Evolutionary conservation across 2,329 filamentous ascomycete genomes (phyloP).

Genomic region (Ilyonectria sp.): DNA sequence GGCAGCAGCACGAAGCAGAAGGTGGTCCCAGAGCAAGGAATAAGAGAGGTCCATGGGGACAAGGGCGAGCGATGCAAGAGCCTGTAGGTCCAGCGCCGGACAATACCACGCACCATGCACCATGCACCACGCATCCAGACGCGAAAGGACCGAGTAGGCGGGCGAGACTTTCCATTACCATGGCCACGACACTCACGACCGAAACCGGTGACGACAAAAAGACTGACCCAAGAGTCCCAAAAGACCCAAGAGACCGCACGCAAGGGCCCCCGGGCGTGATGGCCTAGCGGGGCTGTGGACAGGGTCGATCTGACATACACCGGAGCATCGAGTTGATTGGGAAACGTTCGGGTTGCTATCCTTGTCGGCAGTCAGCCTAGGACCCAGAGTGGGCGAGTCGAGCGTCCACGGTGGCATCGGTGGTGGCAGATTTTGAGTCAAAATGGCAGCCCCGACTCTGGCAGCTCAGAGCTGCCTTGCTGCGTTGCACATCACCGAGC

Average conservation of each 20-base stretch:
- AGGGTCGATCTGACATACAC: conserved; percentile 35
- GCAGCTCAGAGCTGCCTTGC: neutral
- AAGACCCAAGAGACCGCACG: conserved; percentile 16
- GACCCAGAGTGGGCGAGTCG: conserved; percentile 32
- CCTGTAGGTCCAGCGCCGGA: conserved; percentile 26
- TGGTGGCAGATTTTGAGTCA: conserved; percentile 11
- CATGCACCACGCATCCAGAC: conserved; percentile 2
- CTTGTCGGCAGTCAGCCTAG: conserved; percentile 34
- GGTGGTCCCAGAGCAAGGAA: conserved; percentile 23
- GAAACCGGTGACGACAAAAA: conserved; percentile 33
- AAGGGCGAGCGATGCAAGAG: conserved; percentile 32
- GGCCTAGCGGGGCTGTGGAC: conserved; percentile 30
- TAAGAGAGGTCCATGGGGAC: conserved; percentile 26
- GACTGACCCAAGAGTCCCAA: conserved; percentile 19
- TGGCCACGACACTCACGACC: conserved; percentile 25
- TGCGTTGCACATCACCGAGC: conserved; percentile 12
- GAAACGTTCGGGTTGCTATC: conserved; percentile 22
- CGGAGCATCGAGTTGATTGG: conserved; percentile 24
- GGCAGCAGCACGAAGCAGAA: conserved; percentile 42
- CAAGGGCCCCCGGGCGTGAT: conserved; percentile 21
- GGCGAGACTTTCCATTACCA: neutral
- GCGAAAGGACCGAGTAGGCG: neutral
- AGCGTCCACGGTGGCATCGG: conserved; percentile 34
- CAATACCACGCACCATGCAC: conserved; percentile 30
- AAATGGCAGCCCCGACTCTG: conserved; percentile 1